Evolutionary conservation across 108 stramenopile genomes (phyloP).

Genomic region (Cyclotella kingstonii): DNA sequence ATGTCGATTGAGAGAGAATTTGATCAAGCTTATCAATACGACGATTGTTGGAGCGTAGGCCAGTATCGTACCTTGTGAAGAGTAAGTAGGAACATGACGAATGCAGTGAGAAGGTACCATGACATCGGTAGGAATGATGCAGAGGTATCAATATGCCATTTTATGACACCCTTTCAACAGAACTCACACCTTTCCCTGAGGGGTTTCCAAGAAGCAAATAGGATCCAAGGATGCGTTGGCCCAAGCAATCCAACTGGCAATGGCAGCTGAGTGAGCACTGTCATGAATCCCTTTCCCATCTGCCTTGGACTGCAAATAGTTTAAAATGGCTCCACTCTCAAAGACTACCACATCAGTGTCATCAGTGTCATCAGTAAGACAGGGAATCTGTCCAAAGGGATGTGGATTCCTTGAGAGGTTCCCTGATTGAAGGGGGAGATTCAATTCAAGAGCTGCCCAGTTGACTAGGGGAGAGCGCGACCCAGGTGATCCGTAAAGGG

Average conservation of each 20-base stretch:
- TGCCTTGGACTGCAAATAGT: conserved; percentile 62
- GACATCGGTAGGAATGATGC: background rate
- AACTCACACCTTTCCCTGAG: conserved; percentile 77
- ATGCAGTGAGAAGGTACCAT: too few species aligned
- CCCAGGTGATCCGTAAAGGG: conserved; percentile 53
- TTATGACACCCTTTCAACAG: background rate
- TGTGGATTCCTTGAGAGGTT: conserved; percentile 75
- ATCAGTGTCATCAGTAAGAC: conserved; percentile 62
- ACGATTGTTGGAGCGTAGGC: conserved; percentile 63
- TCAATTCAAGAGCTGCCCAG: conserved; percentile 79
- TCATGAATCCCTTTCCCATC: conserved; percentile 19
- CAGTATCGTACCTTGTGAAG: conserved; percentile 78
- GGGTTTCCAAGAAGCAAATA: conserved; percentile 86
- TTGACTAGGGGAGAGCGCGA: conserved; percentile 81
- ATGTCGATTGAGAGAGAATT: conserved; percentile 51
- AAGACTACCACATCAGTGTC: conserved; percentile 68
- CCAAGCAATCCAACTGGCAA: conserved; percentile 80
- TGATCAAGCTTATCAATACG: conserved; percentile 65
- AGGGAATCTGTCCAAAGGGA: conserved; percentile 88
- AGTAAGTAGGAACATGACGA: too few species aligned
- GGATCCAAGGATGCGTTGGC: conserved; percentile 88
- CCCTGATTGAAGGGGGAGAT: conserved; percentile 22
- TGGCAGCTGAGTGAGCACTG: conserved; percentile 32
- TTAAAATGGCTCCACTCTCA: conserved; percentile 86
- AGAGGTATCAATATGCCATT: background rate